Evolutionary conservation across 164 flowering plant genomes (phyloP), one percentile per base, ranked within the genome.

Genomic region (Magnolia changhungtana): DNA sequence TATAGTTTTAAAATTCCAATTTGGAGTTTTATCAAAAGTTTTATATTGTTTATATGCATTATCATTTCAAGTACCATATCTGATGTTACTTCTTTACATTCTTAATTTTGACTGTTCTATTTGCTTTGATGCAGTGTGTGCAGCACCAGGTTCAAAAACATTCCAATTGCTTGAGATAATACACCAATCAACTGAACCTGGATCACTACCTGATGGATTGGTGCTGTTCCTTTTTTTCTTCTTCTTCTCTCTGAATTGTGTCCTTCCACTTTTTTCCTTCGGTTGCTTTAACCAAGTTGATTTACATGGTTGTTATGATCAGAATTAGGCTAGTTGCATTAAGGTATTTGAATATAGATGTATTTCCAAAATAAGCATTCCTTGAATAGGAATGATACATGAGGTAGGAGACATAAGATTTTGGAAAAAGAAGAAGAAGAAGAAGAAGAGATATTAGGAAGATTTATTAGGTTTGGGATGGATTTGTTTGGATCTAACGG

Each of bases 111-210:
- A 29, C 50, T 16, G 19, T 19, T 82, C 79, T 10, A 73, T 75
- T 68, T 83, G 37, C 55, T 80, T 78, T 50, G 71, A 2, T 87
- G 84, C 88, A 96, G 99, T 96, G 99, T 96, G 99, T 87, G 99
- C 99, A 51, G 99, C 99, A 72, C 99, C 99, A 2, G 99, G 99
- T 67, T 96, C 99, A 65, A 96, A 96, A 86, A 96, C 99, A 70
- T 96, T 92, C 84, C 99, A 96, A 79, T 83, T 96, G 76, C 93
- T 96, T 63, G 99, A 96, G 90, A 94, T 91, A 69, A 91, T 96
- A 67, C 90, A 96, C 80, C 90, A 86, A 67, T 84, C 94, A 71
- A 73, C 83, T 49, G 82, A 84, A 75, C 81, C 92, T 73, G 96
- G 92, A 80, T 74, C 79, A 10, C 83, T 96, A 72, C 99, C 99